Base-by-base conservation (phyloP, 345 rosid species). In the Limnanthes douglasii region DNA sequence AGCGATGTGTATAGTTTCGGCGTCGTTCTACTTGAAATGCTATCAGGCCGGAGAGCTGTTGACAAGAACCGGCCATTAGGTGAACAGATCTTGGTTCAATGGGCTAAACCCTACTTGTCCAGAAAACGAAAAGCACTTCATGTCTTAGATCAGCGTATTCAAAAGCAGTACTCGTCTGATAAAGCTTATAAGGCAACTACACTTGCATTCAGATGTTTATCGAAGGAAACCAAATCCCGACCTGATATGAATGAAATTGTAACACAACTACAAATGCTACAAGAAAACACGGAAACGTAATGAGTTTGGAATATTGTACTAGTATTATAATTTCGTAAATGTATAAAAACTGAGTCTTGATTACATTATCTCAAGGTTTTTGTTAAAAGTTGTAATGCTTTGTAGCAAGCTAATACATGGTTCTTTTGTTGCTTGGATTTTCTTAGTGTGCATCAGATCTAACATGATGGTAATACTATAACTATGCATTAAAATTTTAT, bases 1-100 rank as follows among this genome's bases (percentile, higher is more conserved):
- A 72, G 82, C 18, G 90, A 78, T 34, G 80, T 78, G 18, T 78
- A 78, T 24, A 73, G 90, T 61, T 78, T 73, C 27, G 90, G 84
- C 39, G 80, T 78, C 12, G 80, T 78, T 34, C 45, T 78, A 26
- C 64, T 73, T 9, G 84, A 78, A 48, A 54, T 73, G 48, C 69
- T 73, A 10, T 54, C 84, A 0, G 80, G 90, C 16, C 72, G 80
- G 8, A 65, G 54, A 8, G 69, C 68, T 9, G 36, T 68, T 10
- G 84, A 74, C 12, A 60, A 58, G 42, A 32, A 70, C 7, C 65
- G 66, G 42, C 52, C 54, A 1, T 74, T 81, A 18, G 58, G 41
- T 5, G 79, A 76, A 51, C 72, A 66, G 34, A 67, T 66, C 35
- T 79, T 85, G 2, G 93, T 85, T 31, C 73, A 79, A 7, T 80